A percentile compares a stretch with the other conserved stretches of the same genome.
These are phyloP conservation scores for Solanum aculeatissimum DNA, from an alignment of 305 asterid genomes.

Conservation along the genomic window DNA sequence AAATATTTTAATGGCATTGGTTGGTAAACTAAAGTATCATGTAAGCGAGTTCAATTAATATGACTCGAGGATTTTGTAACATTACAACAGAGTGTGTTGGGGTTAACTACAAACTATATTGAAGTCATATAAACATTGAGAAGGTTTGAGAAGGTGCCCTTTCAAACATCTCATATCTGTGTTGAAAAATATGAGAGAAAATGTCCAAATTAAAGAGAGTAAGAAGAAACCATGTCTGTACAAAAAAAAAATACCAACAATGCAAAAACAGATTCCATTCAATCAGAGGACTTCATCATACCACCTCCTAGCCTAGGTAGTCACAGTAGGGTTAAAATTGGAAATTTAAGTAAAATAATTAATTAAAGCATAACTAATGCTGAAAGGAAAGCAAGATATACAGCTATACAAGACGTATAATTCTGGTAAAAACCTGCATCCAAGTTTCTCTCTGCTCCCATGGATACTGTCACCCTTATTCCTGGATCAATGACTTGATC, in stretches of 20 bases:
- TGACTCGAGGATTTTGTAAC: not conserved
- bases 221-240: not conserved
- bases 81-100: not conserved
- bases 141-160: not conserved
- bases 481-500: constrained; percentile 76
- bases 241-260: not conserved
- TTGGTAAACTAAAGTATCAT: not conserved
- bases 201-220: not conserved
- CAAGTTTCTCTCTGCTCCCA: constrained; percentile 68
- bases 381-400: not conserved
- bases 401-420: not conserved
- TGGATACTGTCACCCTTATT: constrained; percentile 82
- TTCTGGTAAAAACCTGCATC: constrained; percentile 38
- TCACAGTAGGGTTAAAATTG: not conserved
- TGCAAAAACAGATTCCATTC: not conserved
- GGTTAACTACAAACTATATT: not conserved
- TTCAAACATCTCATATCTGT: not conserved
- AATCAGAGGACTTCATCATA: not conserved
- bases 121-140: not conserved
- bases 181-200: not conserved
- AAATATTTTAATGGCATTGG: not conserved
- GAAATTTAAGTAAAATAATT: not conserved
- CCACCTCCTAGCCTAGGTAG: not conserved
- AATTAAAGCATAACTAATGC: not conserved
- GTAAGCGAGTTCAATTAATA: not conserved